phyloP scores from a whole-genome alignment of 2,329 filamentous ascomycete genomes.

The Aspergillus jensenii region DNA sequence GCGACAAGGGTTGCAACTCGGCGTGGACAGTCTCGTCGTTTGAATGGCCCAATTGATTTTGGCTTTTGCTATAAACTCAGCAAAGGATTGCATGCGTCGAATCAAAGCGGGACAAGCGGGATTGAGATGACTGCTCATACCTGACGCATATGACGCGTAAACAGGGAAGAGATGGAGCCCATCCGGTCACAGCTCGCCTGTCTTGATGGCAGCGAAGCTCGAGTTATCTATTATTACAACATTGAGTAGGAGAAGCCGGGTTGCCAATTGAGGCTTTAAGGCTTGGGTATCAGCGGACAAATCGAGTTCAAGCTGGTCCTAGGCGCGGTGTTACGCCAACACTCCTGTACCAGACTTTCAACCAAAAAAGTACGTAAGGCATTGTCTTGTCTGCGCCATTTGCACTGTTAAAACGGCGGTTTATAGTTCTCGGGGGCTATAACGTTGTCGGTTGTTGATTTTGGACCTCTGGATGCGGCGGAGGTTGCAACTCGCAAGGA shows the following conservation, averaged over 20 bases:
- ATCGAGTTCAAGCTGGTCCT: background rate
- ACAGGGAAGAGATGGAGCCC: background rate
- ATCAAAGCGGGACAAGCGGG: background rate
- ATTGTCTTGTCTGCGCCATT: no score
- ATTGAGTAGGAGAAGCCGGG: background rate
- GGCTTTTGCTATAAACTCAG: background rate
- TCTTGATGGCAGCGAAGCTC: background rate
- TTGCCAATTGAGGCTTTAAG: background rate
- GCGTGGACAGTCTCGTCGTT: background rate
- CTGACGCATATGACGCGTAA: background rate
- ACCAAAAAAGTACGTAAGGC: no score
- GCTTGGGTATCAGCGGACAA: background rate
- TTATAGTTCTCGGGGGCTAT: no score
- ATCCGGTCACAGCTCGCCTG: background rate
- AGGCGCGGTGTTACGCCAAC: background rate
- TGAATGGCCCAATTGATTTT: background rate
- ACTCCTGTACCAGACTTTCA: no score
- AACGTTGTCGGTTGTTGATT: no score
- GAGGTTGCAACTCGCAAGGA: background rate
- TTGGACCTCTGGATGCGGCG: background rate
- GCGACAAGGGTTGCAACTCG: background rate
- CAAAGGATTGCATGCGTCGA: background rate
- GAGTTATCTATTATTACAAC: background rate
- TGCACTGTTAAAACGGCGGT: no score
- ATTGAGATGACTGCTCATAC: background rate